These are phyloP conservation scores for Aspergillus ochraceus DNA, from an alignment of 2,329 filamentous ascomycete genomes.

Conservation along the genomic window DNA sequence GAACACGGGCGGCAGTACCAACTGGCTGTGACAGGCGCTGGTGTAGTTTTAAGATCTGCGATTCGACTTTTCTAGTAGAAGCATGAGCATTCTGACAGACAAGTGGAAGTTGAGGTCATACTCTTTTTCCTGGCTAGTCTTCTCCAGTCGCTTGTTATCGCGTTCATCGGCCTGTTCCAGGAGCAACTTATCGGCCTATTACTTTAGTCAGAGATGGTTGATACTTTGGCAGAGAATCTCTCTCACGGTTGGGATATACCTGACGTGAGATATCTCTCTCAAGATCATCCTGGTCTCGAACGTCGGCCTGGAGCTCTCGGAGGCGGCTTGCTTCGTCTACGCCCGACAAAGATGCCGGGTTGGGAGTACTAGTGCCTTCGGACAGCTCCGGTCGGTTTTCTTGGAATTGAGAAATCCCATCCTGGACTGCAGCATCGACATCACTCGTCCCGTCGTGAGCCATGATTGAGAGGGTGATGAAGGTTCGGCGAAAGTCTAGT, in stretches of 20 bases:
- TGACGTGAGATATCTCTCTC: conserved; percentile 78
- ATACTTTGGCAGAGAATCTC: neutral
- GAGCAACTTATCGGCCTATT: conserved; percentile 58
- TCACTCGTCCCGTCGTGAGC: neutral
- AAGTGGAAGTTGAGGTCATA: conserved; percentile 14
- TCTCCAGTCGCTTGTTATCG: conserved; percentile 63
- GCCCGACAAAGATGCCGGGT: conserved; percentile 4
- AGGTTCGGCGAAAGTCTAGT: neutral
- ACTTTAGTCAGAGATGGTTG: neutral
- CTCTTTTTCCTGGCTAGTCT: conserved; percentile 52
- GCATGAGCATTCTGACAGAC: neutral
- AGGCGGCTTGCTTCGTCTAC: conserved; percentile 61
- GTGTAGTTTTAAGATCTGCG: conserved; percentile 62
- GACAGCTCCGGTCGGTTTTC: neutral
- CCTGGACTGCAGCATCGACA: neutral
- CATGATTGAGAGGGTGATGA: neutral
- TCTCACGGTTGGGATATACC: conserved; percentile 27
- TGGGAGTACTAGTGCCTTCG: neutral
- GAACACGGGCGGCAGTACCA: conserved; percentile 51
- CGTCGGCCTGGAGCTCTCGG: conserved; percentile 63
- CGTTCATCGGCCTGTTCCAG: conserved; percentile 63
- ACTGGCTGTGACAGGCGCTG: conserved; percentile 57
- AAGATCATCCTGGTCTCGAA: conserved; percentile 84
- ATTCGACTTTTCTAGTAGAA: conserved; percentile 56
- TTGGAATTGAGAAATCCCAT: neutral